These are phyloP conservation scores for Gnomoniopsis sp. DNA, from an alignment of 2,329 filamentous ascomycete species.

Conservation along the genomic window DNA sequence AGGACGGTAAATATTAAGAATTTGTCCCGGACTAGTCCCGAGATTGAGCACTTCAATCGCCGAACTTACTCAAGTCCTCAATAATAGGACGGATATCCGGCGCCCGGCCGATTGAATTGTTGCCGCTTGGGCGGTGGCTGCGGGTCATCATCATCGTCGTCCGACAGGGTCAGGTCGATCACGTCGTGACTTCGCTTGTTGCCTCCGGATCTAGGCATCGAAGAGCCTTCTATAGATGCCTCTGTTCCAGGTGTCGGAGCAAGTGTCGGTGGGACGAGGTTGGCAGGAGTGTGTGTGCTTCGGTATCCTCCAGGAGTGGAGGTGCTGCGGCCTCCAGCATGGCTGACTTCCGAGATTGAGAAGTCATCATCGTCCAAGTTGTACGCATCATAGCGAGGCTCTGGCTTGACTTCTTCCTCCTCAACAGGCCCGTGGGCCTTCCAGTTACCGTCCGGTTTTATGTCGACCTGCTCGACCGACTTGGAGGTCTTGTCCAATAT, in stretches of 20 bases:
- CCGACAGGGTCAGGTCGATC: constrained; percentile 58
- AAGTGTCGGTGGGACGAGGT: constrained; percentile 24
- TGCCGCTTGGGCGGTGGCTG: constrained; percentile 47
- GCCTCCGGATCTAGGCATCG: constrained; percentile 34
- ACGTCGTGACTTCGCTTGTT: constrained; percentile 50
- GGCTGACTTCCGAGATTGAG: constrained; percentile 42
- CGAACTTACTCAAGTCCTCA: background rate
- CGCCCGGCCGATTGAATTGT: constrained; percentile 20
- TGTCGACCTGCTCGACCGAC: constrained; percentile 78
- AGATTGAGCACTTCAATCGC: background rate
- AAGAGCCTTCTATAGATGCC: constrained; percentile 35
- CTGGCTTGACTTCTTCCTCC: constrained; percentile 24
- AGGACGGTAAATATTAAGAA: background rate
- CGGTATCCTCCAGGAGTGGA: constrained; percentile 33
- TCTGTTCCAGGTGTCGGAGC: constrained; percentile 26
- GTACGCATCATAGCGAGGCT: constrained; percentile 24
- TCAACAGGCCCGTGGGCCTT: constrained; percentile 34
- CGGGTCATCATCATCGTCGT: constrained; percentile 47
- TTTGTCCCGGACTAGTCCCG: background rate
- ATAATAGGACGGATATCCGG: constrained; percentile 8
- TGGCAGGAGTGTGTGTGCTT: constrained; percentile 34
- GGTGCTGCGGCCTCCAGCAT: constrained; percentile 30
- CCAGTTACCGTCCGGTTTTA: constrained; percentile 87
- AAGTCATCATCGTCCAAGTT: constrained; percentile 47
- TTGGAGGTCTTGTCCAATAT: constrained; percentile 73